phyloP scores from a whole-genome alignment of 192 early-diverging fungal species.

The Physocladia obscura region DNA sequence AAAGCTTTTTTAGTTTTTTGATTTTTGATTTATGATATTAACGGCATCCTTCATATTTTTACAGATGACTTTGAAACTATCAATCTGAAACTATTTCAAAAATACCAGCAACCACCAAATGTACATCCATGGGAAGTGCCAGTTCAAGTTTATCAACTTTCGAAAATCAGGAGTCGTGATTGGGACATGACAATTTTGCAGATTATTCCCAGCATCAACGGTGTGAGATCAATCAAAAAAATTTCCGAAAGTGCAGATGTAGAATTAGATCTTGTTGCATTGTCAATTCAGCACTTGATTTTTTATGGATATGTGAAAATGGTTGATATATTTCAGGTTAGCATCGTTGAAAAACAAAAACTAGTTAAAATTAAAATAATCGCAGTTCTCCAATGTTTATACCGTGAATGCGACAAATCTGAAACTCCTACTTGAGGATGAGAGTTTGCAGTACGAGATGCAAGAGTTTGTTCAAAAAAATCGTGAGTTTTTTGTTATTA shows the following conservation, averaged over 20 bases:
- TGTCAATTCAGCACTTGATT: conserved; percentile 86
- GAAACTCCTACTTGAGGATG: conserved; percentile 58
- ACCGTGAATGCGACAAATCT: conserved; percentile 60
- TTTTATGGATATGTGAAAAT: conserved; percentile 90
- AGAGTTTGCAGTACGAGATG: conserved; percentile 75
- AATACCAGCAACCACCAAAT: conserved; percentile 68
- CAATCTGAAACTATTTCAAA: conserved; percentile 83
- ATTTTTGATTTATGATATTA: too few species aligned
- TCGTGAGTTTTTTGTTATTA: conserved; percentile 6
- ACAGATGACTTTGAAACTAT: conserved; percentile 76
- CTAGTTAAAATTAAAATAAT: background rate
- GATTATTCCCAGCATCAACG: conserved; percentile 80
- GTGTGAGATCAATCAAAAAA: conserved; percentile 76
- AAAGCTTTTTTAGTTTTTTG: background rate
- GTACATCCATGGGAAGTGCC: conserved; percentile 85
- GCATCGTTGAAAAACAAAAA: background rate
- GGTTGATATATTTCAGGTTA: conserved; percentile 82
- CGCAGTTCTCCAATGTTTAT: conserved; percentile 89
- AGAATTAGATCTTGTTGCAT: conserved; percentile 67
- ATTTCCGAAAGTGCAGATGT: conserved; percentile 83
- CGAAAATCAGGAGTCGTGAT: conserved; percentile 62
- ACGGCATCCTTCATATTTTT: background rate
- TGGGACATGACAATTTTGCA: conserved; percentile 91
- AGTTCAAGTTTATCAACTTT: conserved; percentile 39
- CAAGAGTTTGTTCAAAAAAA: conserved; percentile 60